Base-by-base conservation (phyloP, 78 protist genomes). In the Dictyostelium intermedium region DNA sequence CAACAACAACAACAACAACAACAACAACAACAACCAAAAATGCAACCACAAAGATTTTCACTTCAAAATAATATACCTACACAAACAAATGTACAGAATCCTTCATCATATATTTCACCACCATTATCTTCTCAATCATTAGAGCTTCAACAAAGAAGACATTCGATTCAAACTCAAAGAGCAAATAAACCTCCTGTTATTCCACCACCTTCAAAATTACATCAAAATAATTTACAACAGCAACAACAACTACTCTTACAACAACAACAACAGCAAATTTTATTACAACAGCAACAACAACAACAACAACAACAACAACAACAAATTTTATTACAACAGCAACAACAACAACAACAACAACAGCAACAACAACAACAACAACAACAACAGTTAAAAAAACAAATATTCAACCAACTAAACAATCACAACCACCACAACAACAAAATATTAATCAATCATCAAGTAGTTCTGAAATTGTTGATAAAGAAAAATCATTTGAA, bases 401-500 rank as follows among this genome's bases (percentile, higher is more conserved):
- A 50, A 30, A 56, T 27, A 16, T 8, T 23, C 69, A 61, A 32
- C 85, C 35, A 61, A 25, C 23, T 18, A 5, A 43, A 43, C 50
- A 43, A 20, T 61, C 18, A 18, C 9, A 43, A 43, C n/a, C 5
- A 43, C 50, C 43, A 77, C 85, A 81, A 34, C 69, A 81, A 30
- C 86, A 56, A 60, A 43, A 47, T 2, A 20, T 9, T 18, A 13
- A 30, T 8, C 32, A 5, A 10, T 13, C 6, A 47, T 10, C 32
- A 23, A 32, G 20, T 14, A 16, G 2, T 18, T 7, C 18, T 6
- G 50, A 56, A 47, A 47, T 32, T 56, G n/a, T 56, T 56, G 82
- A 77, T 77, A 77, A 77, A 77, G 32, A 77, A 39, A 41, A 37
- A 77, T 35, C 82, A 77, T 77, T 77, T 41, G 82, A 77, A 41